Conservation (phyloP, 2,329 filamentous ascomycete genomes). For the Keithomyces neogunnii region DNA sequence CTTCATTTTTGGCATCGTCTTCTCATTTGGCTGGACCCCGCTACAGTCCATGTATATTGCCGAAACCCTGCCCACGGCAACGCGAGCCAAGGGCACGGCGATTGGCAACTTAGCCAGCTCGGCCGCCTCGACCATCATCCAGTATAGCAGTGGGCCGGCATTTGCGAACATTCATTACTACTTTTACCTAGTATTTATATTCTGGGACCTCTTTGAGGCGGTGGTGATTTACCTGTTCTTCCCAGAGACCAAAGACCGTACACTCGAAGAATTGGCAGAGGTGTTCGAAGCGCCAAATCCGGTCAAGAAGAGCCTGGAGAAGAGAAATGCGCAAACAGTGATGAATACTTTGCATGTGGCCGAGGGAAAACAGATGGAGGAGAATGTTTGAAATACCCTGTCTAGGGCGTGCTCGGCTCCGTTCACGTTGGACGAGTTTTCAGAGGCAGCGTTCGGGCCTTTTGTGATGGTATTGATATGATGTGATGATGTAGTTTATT, state of each 20-base stretch:
- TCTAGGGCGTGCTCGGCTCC: too few relatives aligned
- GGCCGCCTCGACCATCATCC: slow-evolving; percentile 29
- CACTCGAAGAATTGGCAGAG: slow-evolving; percentile 45
- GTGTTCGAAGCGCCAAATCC: slow-evolving; percentile 38
- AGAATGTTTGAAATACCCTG: background rate
- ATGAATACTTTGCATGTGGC: slow-evolving; percentile 27
- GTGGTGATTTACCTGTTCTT: slow-evolving; percentile 41
- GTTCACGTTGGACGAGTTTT: too few relatives aligned
- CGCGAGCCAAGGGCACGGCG: slow-evolving; percentile 35
- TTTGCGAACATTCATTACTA: slow-evolving; percentile 35
- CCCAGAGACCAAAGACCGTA: slow-evolving; percentile 37
- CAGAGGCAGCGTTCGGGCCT: too few relatives aligned
- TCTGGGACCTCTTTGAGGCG: slow-evolving; percentile 35
- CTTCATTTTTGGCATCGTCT: slow-evolving; percentile 42
- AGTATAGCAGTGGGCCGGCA: slow-evolving; percentile 34
- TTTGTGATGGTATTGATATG: too few relatives aligned
- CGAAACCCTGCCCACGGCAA: slow-evolving; percentile 35
- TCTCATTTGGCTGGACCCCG: slow-evolving; percentile 41
- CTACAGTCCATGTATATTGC: slow-evolving; percentile 41
- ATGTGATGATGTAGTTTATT: too few relatives aligned
- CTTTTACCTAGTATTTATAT: slow-evolving; percentile 36
- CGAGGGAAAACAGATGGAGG: slow-evolving; percentile 17
- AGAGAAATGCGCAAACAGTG: slow-evolving; percentile 33
- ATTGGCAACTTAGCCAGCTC: slow-evolving; percentile 32
- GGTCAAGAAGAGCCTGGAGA: slow-evolving; percentile 34